Evolutionary conservation across 2,329 filamentous ascomycete genomes (phyloP).

Genomic region (Metarhizium robertsii): DNA sequence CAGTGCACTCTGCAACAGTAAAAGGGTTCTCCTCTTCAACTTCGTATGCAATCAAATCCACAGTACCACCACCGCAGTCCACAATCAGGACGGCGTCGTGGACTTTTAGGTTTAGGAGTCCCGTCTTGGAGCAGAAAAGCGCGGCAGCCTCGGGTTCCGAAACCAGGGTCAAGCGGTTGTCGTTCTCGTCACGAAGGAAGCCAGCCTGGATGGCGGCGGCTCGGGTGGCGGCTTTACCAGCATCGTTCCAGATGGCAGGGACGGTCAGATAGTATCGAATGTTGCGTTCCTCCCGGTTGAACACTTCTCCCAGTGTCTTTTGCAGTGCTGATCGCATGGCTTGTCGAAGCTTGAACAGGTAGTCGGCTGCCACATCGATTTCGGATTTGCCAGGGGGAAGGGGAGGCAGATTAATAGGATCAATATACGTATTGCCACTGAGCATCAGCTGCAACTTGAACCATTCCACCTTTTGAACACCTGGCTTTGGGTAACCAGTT

Average conservation of each 20-base stretch:
- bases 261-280: slow-evolving; percentile 97
- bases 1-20: slow-evolving; percentile 93
- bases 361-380: slow-evolving; percentile 98
- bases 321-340: slow-evolving; percentile 93
- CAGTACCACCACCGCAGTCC: slow-evolving; percentile 95
- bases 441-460: slow-evolving; percentile 99
- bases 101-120: slow-evolving; percentile 91
- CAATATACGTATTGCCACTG: slow-evolving; percentile 97
- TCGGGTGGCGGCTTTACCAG: slow-evolving; percentile 91
- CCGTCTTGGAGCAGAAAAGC: slow-evolving; percentile 96
- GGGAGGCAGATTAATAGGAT: slow-evolving; percentile 95
- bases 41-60: slow-evolving; percentile 98
- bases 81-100: slow-evolving; percentile 97
- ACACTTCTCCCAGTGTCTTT: slow-evolving; percentile 94
- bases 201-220: slow-evolving; percentile 94
- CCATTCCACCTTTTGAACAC: slow-evolving; percentile 98
- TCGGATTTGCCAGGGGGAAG: slow-evolving; percentile 96
- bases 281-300: slow-evolving; percentile 95
- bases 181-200: slow-evolving; percentile 93
- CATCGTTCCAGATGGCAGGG: slow-evolving; percentile 99
- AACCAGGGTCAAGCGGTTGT: slow-evolving; percentile 88
- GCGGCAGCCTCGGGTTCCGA: slow-evolving; percentile 96
- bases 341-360: slow-evolving; percentile 94
- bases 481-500: slow-evolving; percentile 93
- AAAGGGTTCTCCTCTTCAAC: slow-evolving; percentile 97